phyloP scores from a whole-genome alignment of 768 basidiomycete species.

The Panus rudis region DNA sequence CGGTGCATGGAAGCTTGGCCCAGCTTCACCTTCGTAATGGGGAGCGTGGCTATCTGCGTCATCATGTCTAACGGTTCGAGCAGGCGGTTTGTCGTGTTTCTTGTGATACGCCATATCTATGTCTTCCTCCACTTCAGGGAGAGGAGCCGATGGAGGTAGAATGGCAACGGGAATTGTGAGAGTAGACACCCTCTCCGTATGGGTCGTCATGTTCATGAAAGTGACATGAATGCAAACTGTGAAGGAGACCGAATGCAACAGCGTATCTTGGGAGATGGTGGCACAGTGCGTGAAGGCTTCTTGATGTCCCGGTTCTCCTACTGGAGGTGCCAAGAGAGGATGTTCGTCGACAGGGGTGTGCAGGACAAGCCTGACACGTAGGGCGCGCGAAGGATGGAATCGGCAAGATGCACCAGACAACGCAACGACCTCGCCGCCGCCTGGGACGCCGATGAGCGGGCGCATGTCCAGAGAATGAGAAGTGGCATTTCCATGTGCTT shows the following conservation, averaged over 20 bases:
- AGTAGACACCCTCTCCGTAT: conserved; percentile 60
- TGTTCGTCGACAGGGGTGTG: conserved; percentile 35
- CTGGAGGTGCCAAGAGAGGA: conserved; percentile 26
- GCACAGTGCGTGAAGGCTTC: conserved; percentile 62
- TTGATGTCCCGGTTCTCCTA: not conserved
- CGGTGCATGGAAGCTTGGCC: conserved; percentile 67
- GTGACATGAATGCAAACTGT: conserved; percentile 65
- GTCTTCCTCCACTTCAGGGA: conserved; percentile 68
- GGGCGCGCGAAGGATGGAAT: conserved; percentile 69
- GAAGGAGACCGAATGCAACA: conserved; percentile 81
- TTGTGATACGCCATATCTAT: conserved; percentile 76
- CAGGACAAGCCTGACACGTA: conserved; percentile 75
- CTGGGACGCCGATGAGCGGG: conserved; percentile 16
- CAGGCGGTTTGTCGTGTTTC: conserved; percentile 80
- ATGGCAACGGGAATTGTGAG: conserved; percentile 65
- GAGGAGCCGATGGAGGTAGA: conserved; percentile 69
- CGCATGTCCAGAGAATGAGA: conserved; percentile 12
- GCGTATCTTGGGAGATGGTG: conserved; percentile 72
- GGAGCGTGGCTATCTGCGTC: conserved; percentile 68
- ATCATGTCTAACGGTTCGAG: conserved; percentile 61
- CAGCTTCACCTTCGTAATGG: conserved; percentile 65
- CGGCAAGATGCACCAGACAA: conserved; percentile 89
- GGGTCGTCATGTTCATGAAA: conserved; percentile 65
- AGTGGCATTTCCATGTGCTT: not conserved
- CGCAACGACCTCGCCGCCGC: conserved; percentile 51